These are phyloP conservation scores for Oryza brachyantha DNA, from an alignment of 176 grass and related monocot genomes.

Conservation along the genomic window DNA sequence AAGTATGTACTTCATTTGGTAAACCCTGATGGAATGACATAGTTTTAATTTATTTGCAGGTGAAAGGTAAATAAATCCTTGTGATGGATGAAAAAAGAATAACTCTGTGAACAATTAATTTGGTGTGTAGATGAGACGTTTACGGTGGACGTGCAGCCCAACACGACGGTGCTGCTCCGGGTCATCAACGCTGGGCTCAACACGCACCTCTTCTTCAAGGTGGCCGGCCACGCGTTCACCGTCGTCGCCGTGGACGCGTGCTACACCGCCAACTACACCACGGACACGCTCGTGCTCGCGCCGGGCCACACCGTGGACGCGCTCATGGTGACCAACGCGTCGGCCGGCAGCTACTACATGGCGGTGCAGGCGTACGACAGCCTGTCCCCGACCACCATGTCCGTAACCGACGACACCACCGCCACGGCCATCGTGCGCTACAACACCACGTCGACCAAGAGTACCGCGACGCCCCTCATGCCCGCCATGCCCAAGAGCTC, in stretches of 20 bases:
- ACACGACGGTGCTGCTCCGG: slow-evolving; percentile 59
- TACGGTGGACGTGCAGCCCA: slow-evolving; percentile 51
- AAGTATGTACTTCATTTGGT: slow-evolving; percentile 17
- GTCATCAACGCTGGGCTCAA: slow-evolving; percentile 78
- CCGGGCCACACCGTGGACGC: slow-evolving; percentile 83
- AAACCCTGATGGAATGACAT: neutral
- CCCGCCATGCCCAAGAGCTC: slow-evolving; percentile 46
- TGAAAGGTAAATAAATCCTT: neutral
- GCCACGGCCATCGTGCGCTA: slow-evolving; percentile 60
- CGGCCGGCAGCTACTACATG: slow-evolving; percentile 66
- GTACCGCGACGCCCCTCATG: neutral
- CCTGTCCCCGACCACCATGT: slow-evolving; percentile 18
- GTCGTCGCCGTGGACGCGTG: slow-evolving; percentile 71
- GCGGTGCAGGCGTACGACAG: slow-evolving; percentile 45
- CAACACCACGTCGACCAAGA: slow-evolving; percentile 35
- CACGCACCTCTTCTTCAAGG: slow-evolving; percentile 75
- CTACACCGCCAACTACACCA: slow-evolving; percentile 65
- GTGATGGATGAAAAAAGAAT: neutral
- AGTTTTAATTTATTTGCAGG: neutral
- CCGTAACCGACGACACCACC: slow-evolving; percentile 13
- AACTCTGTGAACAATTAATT: neutral
- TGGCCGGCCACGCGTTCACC: slow-evolving; percentile 73
- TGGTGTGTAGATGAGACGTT: slow-evolving; percentile 43
- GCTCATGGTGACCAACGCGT: slow-evolving; percentile 50
- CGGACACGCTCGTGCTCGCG: slow-evolving; percentile 68